These are phyloP conservation scores for Teunomyces aglyptinius DNA, from an alignment of 805 yeast species.

Conservation along the genomic window DNA sequence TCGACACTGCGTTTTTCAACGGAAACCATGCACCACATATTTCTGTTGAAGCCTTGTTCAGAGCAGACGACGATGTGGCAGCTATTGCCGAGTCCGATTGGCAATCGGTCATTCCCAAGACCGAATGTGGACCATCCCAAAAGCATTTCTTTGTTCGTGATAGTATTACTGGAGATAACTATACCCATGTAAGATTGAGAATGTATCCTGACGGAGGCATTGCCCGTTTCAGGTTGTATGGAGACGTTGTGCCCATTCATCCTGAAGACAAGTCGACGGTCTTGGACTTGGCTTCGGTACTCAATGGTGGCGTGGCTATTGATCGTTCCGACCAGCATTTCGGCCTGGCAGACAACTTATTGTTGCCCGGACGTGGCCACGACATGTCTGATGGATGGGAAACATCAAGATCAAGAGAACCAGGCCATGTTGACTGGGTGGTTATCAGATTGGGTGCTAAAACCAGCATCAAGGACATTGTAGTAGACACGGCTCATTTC, in stretches of 20 bases:
- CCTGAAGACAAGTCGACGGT: constrained; percentile 46
- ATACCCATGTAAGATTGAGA: constrained; percentile 77
- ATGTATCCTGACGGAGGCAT: constrained; percentile 99
- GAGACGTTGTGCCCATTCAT: constrained; percentile 72
- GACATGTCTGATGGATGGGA: constrained; percentile 99
- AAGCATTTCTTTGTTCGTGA: constrained; percentile 76
- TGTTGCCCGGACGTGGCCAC: constrained; percentile 90
- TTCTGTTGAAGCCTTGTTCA: constrained; percentile 69
- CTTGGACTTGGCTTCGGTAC: constrained; percentile 76
- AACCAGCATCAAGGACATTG: constrained; percentile 55
- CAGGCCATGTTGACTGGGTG: constrained; percentile 91
- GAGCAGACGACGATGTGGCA: constrained; percentile 33
- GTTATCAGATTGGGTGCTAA: constrained; percentile 72
- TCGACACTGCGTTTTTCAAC: constrained; percentile 90
- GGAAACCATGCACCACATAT: constrained; percentile 95
- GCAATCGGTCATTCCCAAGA: constrained; percentile 66
- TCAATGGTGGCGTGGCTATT: constrained; percentile 87
- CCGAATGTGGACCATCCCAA: constrained; percentile 87
- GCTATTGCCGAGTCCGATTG: constrained; percentile 46
- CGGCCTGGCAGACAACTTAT: constrained; percentile 84
- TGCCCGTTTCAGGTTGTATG: constrained; percentile 89
- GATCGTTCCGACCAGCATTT: constrained; percentile 89
- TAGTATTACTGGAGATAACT: constrained; percentile 55
- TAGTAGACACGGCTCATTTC: constrained; percentile 90
- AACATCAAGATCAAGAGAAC: constrained; percentile 79